Evolutionary conservation across 164 flowering plant species (phyloP).

Genomic region (Kingdonia uniflora): DNA sequence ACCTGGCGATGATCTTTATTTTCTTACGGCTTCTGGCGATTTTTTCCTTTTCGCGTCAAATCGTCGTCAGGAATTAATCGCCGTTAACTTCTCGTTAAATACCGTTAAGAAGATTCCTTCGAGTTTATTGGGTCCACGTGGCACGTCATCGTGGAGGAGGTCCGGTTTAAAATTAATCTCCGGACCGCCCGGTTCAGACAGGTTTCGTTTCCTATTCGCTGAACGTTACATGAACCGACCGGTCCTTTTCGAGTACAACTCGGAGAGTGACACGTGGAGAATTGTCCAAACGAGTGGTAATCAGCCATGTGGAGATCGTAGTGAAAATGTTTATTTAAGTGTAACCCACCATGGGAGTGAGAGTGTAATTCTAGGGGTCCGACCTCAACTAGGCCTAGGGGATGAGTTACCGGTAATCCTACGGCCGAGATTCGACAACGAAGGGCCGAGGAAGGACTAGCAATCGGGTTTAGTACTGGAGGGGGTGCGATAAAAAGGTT

Average conservation of each 20-base stretch:
- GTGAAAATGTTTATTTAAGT: constrained; percentile 18
- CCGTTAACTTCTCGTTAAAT: constrained; percentile 27
- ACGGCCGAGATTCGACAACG: constrained; percentile 26
- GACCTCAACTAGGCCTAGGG: not conserved
- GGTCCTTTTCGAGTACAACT: constrained; percentile 30
- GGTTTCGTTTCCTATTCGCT: constrained; percentile 37
- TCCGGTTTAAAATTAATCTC: constrained; percentile 44
- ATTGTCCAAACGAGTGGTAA: constrained; percentile 12
- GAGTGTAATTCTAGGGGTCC: constrained; percentile 23
- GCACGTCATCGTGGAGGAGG: constrained; percentile 56
- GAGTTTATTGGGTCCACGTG: constrained; percentile 57
- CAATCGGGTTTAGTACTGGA: constrained; percentile 21
- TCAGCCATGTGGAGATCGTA: constrained; percentile 4
- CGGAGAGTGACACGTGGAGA: constrained; percentile 35
- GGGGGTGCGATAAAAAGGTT: constrained; percentile 10
- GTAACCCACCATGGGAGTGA: constrained; percentile 20
- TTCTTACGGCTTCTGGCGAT: constrained; percentile 38
- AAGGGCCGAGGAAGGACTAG: constrained; percentile 8
- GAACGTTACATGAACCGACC: constrained; percentile 32
- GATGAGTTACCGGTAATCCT: constrained; percentile 15
- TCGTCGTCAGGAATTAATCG: constrained; percentile 24
- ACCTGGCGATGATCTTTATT: constrained; percentile 37
- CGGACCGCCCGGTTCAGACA: constrained; percentile 25
- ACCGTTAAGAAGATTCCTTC: constrained; percentile 38
- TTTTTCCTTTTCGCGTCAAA: constrained; percentile 43